Evolutionary conservation across 2,329 filamentous ascomycete genomes (phyloP).

Genomic region (Orbilia blumenaviensis): DNA sequence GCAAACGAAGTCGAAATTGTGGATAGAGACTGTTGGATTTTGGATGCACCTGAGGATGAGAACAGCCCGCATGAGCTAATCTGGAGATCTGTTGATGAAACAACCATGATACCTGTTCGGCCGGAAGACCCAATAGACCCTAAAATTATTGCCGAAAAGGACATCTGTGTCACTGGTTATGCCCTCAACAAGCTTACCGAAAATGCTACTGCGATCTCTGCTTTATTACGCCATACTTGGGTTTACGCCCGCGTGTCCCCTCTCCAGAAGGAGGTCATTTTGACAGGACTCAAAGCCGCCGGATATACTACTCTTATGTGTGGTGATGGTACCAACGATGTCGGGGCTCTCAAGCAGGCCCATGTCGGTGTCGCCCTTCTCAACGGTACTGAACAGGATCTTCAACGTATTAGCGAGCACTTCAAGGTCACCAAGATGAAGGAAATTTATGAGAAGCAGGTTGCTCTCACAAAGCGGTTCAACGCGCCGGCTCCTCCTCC

Average conservation of each 20-base stretch:
- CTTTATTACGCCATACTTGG: slow-evolving; percentile 88
- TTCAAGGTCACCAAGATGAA: slow-evolving; percentile 96
- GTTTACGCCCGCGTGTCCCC: slow-evolving; percentile 98
- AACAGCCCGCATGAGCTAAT: slow-evolving; percentile 79
- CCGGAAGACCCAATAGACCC: slow-evolving; percentile 80
- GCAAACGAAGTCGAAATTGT: slow-evolving; percentile 96
- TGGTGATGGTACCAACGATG: slow-evolving; percentile 97
- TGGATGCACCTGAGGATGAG: slow-evolving; percentile 93
- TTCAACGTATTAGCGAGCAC: slow-evolving; percentile 91
- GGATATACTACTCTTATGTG: slow-evolving; percentile 99
- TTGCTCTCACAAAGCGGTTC: slow-evolving; percentile 89
- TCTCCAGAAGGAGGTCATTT: slow-evolving; percentile 97
- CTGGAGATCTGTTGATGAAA: slow-evolving; percentile 95
- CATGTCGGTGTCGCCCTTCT: slow-evolving; percentile 95
- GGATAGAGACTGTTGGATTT: slow-evolving; percentile 90
- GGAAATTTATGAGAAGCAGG: slow-evolving; percentile 97
- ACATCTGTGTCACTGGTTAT: slow-evolving; percentile 95
- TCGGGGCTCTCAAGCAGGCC: slow-evolving; percentile 95
- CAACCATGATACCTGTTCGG: slow-evolving; percentile 83
- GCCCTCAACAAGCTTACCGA: slow-evolving; percentile 88
- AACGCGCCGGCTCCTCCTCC: slow-evolving; percentile 93
- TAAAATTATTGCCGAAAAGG: slow-evolving; percentile 82
- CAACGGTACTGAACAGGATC: slow-evolving; percentile 90
- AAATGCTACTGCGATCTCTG: slow-evolving; percentile 74
- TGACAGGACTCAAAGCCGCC: slow-evolving; percentile 94